These are phyloP conservation scores for Podospora pseudopauciseta DNA, from an alignment of 495 filamentous ascomycete species.

Conservation along the genomic window DNA sequence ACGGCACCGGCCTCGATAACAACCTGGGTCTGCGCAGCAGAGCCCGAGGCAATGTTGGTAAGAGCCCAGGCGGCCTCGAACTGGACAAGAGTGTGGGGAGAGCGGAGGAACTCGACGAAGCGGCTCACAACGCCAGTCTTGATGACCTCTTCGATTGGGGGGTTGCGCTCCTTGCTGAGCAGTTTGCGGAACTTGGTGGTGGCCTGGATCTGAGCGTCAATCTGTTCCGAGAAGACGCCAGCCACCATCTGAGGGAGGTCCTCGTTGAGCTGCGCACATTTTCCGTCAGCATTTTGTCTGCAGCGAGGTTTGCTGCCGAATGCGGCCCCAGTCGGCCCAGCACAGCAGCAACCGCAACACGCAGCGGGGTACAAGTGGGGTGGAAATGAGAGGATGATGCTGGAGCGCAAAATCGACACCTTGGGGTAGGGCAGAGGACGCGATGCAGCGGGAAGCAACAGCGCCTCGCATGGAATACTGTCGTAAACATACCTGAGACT, in stretches of 20 bases:
- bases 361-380: constrained; percentile 31
- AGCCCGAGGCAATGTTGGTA: constrained; percentile 98
- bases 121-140: constrained; percentile 96
- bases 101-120: constrained; percentile 97
- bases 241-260: constrained; percentile 97
- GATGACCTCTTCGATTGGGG: constrained; percentile 97
- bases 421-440: constrained; percentile 2
- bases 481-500: constrained; percentile 79
- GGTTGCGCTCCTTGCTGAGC: constrained; percentile 97
- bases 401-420: constrained; percentile 9
- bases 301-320: constrained; percentile 6
- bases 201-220: constrained; percentile 96
- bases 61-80: constrained; percentile 99
- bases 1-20: constrained; percentile 98
- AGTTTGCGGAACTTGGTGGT: constrained; percentile 99
- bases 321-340: constrained; percentile 16
- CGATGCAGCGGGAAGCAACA: background rate
- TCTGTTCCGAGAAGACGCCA: constrained; percentile 97
- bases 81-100: constrained; percentile 96
- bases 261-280: constrained; percentile 73
- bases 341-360: constrained; percentile 20
- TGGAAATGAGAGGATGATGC: constrained; percentile 12
- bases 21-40: constrained; percentile 94
- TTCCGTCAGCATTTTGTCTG: constrained; percentile 31
- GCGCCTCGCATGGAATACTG: background rate